Evolutionary conservation across 176 grass and related monocot genomes (phyloP), one percentile per base, ranked within the genome.

Genomic region (Cenchrus fungigraminus): DNA sequence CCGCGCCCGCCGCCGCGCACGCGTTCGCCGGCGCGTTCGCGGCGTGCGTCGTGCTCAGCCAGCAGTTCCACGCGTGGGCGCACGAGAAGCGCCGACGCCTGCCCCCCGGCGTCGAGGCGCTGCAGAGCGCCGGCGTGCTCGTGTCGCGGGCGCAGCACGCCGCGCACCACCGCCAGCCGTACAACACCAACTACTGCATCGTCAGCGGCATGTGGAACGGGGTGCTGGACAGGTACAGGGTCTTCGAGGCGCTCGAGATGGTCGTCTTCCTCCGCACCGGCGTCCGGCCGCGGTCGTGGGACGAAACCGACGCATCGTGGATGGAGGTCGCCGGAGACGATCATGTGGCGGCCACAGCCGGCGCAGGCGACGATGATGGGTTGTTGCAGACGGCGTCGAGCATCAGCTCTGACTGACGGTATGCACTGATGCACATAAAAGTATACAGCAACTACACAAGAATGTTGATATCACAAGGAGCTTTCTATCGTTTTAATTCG

Each of bases 31-130:
- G 89, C 0, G 43, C 32, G 51, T 95, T 88, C 87, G 86, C 93
- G 9, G 86, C 87, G 1, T 94, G 74, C 87, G 83, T 98, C 17
- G 87, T 92, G 86, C 72, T 98, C 53, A 92, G 89, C 85, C 96
- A 98, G 87, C 96, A 98, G 89, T 95, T 92, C 88, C 96, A 98
- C 87, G 42, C 89, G 9, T 98, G 93, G 93, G 87, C 93, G 20
- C 96, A 98, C 80, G 96, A 92, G 88, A 95, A 83, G 79, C 83
- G 68, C 2, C 68, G 93, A 2, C 3, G 88, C 49, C 74, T 98
- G 13, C 97, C 93, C 8, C 51, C 81, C 0, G 82, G 86, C 16
- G 90, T 95, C 16, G 81, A 54, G 76, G 91, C 88, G 68, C 34
- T 98, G 59, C 97, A 98, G 89, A 47, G 4, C 55, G 87, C 88